phyloP scores from a whole-genome alignment of 2,329 filamentous ascomycete species.

The Phaeosphaeriaceae sp. region DNA sequence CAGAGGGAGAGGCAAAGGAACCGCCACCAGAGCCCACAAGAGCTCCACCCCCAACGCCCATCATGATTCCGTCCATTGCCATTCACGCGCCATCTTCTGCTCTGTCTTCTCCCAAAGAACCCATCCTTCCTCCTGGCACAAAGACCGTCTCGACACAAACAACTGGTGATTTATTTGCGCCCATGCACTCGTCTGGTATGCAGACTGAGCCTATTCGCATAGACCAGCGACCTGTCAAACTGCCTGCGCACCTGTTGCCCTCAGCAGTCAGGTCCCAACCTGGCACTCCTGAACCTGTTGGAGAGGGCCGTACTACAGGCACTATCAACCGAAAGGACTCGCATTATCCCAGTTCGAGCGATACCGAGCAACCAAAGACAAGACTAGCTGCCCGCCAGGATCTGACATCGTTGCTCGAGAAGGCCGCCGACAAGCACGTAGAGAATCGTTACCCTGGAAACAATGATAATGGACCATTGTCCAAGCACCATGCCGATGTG shows the following conservation, averaged over 20 bases:
- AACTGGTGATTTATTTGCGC: constrained; percentile 57
- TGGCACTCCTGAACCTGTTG: constrained; percentile 45
- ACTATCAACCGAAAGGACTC: constrained; percentile 23
- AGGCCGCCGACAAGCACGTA: constrained; percentile 44
- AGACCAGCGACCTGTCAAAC: constrained; percentile 76
- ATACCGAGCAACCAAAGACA: constrained; percentile 19
- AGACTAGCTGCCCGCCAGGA: constrained; percentile 37
- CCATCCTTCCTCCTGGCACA: constrained; percentile 79
- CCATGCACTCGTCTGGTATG: constrained; percentile 65
- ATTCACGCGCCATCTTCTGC: constrained; percentile 88
- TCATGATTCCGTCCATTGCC: constrained; percentile 81
- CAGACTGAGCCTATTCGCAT: constrained; percentile 94
- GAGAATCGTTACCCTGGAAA: constrained; percentile 78
- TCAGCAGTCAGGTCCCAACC: constrained; percentile 72
- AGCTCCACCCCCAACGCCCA: constrained; percentile 47
- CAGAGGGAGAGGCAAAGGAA: constrained; percentile 41
- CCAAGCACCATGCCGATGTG: constrained; percentile 65
- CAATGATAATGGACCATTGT: constrained; percentile 80
- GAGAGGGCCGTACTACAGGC: constrained; percentile 11
- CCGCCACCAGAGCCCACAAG: constrained; percentile 20
- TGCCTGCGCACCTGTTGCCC: constrained; percentile 81
- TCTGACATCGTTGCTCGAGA: constrained; percentile 38
- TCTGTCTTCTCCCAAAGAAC: constrained; percentile 76
- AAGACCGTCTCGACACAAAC: constrained; percentile 89
- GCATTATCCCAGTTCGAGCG: constrained; percentile 16